Conservation (phyloP, 495 filamentous ascomycete genomes). For the Penicillium cataractarum region DNA sequence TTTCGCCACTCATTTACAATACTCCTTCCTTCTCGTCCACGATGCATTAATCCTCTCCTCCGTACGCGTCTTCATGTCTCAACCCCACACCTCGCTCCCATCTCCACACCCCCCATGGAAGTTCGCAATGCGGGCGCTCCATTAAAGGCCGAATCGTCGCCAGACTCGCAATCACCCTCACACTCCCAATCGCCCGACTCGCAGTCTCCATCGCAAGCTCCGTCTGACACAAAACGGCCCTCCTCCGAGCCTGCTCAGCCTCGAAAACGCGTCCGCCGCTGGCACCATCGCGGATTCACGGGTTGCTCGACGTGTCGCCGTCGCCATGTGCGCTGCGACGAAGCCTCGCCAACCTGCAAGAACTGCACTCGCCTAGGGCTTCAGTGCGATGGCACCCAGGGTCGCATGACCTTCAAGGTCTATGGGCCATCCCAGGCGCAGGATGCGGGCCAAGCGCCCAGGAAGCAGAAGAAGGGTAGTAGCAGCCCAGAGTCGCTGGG, state of each 20-base stretch:
- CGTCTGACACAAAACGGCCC: constrained; percentile 8
- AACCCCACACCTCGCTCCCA: constrained; percentile 14
- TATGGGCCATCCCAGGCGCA: constrained; percentile 37
- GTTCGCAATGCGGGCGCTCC: constrained; percentile 11
- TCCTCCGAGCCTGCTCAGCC: constrained; percentile 31
- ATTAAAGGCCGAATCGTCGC: constrained; percentile 7
- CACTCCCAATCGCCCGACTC: background rate
- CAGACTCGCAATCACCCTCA: background rate
- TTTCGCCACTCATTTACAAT: background rate
- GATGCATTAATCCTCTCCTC: background rate
- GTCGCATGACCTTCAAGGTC: constrained; percentile 48
- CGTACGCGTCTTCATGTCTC: constrained; percentile 31
- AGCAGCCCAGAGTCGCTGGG: constrained; percentile 15
- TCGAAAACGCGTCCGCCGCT: constrained; percentile 47
- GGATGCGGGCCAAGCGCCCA: constrained; percentile 23
- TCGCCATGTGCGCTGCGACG: constrained; percentile 51
- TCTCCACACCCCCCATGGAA: constrained; percentile 14
- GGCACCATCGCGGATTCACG: constrained; percentile 48
- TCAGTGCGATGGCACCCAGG: constrained; percentile 46
- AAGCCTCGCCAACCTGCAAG: constrained; percentile 45
- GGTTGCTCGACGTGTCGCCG: constrained; percentile 46
- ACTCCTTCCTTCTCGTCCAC: background rate
- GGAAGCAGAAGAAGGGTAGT: constrained; percentile 27
- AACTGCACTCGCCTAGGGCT: constrained; percentile 44
- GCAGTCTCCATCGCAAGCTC: background rate